phyloP scores from a whole-genome alignment of 2,329 filamentous ascomycete species.

The Diaporthe aspalathi region DNA sequence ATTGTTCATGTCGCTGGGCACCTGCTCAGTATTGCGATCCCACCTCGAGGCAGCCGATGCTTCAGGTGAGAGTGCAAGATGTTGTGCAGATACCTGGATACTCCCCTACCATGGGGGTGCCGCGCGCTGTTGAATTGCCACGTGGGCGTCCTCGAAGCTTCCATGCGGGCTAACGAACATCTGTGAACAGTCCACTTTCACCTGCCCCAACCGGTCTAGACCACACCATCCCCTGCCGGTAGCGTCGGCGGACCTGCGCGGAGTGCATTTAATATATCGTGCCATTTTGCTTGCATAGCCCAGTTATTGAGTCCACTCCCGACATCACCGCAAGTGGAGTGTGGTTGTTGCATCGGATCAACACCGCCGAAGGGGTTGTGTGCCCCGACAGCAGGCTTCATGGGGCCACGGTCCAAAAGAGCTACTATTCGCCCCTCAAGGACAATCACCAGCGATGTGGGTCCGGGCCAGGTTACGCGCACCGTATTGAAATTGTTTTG shows the following conservation, averaged over 20 bases:
- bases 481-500: conserved; percentile 19
- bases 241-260: conserved; percentile 24
- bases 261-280: conserved; percentile 26
- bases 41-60: background rate
- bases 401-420: background rate
- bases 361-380: conserved; percentile 7
- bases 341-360: conserved; percentile 25
- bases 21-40: background rate
- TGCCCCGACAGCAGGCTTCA: conserved; percentile 5
- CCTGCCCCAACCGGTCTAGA: conserved; percentile 18
- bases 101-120: too few species aligned
- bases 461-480: background rate
- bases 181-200: conserved; percentile 2
- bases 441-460: background rate
- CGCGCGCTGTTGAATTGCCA: background rate
- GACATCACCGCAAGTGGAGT: background rate
- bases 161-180: background rate
- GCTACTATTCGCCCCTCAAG: background rate
- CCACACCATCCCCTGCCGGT: conserved; percentile 11
- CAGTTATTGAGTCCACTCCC: conserved; percentile 7
- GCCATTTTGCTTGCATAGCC: conserved; percentile 13
- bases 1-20: background rate
- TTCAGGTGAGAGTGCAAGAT: too few species aligned
- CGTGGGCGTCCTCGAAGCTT: conserved; percentile 11
- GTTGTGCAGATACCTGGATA: too few species aligned